These are phyloP conservation scores for Skeletonema tropicum DNA, from an alignment of 108 stramenopile species.

Conservation along the genomic window DNA sequence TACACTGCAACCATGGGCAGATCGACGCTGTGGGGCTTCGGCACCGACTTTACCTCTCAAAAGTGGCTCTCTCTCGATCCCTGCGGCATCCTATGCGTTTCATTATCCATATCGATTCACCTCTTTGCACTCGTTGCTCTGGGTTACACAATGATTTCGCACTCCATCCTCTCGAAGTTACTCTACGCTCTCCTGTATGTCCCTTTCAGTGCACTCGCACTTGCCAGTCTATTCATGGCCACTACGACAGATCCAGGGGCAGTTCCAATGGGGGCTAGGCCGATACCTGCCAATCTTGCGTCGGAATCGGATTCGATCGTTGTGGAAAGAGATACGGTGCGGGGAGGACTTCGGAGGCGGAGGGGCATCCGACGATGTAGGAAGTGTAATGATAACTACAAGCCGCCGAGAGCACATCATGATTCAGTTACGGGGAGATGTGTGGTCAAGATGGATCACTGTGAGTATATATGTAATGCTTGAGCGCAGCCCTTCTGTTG, in stretches of 20 bases:
- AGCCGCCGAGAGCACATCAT: conserved; percentile 85
- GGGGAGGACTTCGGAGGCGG: conserved; percentile 42
- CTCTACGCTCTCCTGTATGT: conserved; percentile 56
- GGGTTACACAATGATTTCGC: conserved; percentile 44
- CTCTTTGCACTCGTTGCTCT: conserved; percentile 63
- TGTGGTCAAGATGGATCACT: conserved; percentile 64
- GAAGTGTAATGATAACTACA: conserved; percentile 75
- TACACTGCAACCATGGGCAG: conserved; percentile 16
- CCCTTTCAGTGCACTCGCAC: conserved; percentile 55
- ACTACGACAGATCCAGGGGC: conserved; percentile 80
- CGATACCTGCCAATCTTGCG: conserved; percentile 49
- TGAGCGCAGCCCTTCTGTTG: neutral
- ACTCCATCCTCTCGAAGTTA: conserved; percentile 45
- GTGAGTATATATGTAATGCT: conserved; percentile 14
- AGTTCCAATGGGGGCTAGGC: conserved; percentile 83
- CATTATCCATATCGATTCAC: conserved; percentile 59
- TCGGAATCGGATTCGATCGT: conserved; percentile 26
- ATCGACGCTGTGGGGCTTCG: conserved; percentile 24
- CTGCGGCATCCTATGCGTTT: conserved; percentile 67
- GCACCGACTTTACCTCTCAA: conserved; percentile 32
- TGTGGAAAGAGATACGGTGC: conserved; percentile 22
- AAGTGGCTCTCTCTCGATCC: conserved; percentile 71
- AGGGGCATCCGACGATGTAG: conserved; percentile 71
- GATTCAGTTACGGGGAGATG: conserved; percentile 88
- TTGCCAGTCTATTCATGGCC: conserved; percentile 69